Evolutionary conservation across 1,284 basidiomycete genomes (phyloP).

Genomic region (Cutaneotrichosporon curvatum): DNA sequence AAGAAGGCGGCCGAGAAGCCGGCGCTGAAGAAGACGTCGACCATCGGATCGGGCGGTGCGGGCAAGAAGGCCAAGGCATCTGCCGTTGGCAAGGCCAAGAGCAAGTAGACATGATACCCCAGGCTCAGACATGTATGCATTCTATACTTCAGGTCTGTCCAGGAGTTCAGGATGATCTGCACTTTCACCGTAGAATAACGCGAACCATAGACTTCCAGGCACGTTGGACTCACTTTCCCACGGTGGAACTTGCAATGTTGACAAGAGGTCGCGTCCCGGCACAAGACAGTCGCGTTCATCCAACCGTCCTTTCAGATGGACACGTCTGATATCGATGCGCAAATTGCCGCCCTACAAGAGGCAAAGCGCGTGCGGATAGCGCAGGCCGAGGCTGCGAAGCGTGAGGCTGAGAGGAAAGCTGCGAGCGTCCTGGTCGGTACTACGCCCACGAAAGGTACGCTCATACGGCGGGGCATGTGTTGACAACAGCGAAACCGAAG

Average conservation of each 20-base stretch:
- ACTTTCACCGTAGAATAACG: no score
- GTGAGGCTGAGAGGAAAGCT: not conserved
- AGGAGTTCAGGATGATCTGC: no score
- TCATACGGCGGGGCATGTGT: not conserved
- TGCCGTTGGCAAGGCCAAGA: slow-evolving; percentile 12
- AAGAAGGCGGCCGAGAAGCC: slow-evolving; percentile 10
- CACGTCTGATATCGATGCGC: slow-evolving; percentile 4
- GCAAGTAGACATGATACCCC: slow-evolving; percentile 3
- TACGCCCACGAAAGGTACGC: slow-evolving; percentile 1
- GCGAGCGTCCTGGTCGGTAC: not conserved
- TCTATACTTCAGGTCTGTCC: no score
- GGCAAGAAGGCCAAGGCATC: slow-evolving; percentile 19
- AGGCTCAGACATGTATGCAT: slow-evolving; percentile 2
- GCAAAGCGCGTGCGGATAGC: not conserved
- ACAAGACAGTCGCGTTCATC: no score
- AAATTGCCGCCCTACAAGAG: slow-evolving; percentile 3
- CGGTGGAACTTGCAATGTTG: no score
- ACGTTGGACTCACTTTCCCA: no score
- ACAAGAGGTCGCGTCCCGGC: no score
- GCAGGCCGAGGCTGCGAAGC: not conserved
- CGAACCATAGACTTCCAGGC: no score
- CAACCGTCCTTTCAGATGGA: not conserved
- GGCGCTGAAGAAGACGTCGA: slow-evolving; percentile 24
- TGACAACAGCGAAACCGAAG: not conserved
- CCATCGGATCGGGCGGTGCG: slow-evolving; percentile 24